These are phyloP conservation scores for Emydomyces testavorans DNA, from an alignment of 2,329 filamentous ascomycete species.

Conservation along the genomic window DNA sequence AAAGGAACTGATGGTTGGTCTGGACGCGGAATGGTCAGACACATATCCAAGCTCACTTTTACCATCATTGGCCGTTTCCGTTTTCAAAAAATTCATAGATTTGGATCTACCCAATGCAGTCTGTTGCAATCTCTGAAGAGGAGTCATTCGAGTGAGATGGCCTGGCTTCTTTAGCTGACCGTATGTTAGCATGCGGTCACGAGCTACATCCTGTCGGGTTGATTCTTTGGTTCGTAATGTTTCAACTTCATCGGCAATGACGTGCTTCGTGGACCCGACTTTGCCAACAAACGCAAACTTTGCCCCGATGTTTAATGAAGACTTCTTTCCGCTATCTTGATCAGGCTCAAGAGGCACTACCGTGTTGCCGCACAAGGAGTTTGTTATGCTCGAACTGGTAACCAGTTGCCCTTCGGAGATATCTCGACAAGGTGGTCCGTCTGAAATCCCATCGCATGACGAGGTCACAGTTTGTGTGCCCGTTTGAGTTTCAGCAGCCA, in stretches of 20 bases:
- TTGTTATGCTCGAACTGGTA: too few species aligned
- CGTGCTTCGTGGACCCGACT: neutral
- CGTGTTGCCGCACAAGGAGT: neutral
- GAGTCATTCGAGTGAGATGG: conserved; percentile 24
- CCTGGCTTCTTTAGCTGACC: conserved; percentile 10
- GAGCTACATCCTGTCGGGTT: neutral
- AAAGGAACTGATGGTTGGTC: neutral
- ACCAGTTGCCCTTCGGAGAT: too few species aligned
- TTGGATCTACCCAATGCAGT: conserved; percentile 30
- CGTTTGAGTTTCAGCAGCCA: neutral
- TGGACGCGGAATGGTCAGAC: conserved; percentile 13
- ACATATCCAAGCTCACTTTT: conserved; percentile 15
- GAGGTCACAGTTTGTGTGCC: neutral
- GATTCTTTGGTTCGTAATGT: neutral
- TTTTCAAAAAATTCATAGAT: conserved; percentile 24
- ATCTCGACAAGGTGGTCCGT: too few species aligned
- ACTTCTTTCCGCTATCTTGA: neutral
- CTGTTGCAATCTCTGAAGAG: conserved; percentile 34
- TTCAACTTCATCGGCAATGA: neutral
- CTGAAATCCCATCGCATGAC: too few species aligned
- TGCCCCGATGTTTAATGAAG: neutral
- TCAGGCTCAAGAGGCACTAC: neutral
- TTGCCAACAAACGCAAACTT: conserved; percentile 3
- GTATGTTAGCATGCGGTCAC: neutral
- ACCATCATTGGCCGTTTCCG: neutral